These are phyloP conservation scores for Pisolithus thermaeus DNA, from an alignment of 1,284 basidiomycete genomes.

Conservation along the genomic window DNA sequence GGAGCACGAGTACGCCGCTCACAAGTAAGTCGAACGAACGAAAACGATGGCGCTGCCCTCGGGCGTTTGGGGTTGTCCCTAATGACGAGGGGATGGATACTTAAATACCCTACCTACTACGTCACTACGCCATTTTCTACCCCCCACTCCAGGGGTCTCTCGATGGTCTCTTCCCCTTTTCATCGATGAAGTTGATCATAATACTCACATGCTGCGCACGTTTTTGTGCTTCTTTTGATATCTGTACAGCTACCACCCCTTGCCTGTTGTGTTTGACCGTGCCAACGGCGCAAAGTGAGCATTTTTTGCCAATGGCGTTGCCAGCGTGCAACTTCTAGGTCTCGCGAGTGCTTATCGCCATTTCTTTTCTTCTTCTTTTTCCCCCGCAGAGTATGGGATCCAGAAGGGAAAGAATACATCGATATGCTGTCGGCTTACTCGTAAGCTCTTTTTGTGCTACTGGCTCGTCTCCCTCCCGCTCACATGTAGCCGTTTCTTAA, in stretches of 20 bases:
- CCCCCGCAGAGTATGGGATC: slow-evolving; percentile 81
- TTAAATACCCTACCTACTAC: too few relatives aligned
- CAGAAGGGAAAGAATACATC: slow-evolving; percentile 89
- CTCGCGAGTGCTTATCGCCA: background rate
- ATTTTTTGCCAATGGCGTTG: slow-evolving; percentile 29
- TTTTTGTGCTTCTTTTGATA: background rate
- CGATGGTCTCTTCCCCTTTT: slow-evolving; percentile 13
- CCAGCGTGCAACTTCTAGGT: background rate
- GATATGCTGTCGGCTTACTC: slow-evolving; percentile 98
- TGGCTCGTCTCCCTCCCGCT: slow-evolving; percentile 5
- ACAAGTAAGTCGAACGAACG: slow-evolving; percentile 63
- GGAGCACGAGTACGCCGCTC: slow-evolving; percentile 81
- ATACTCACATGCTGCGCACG: background rate
- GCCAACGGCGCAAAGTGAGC: slow-evolving; percentile 84
- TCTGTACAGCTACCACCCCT: slow-evolving; percentile 83
- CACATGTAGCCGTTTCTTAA: background rate
- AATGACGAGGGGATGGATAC: slow-evolving; percentile 20
- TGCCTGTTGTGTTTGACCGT: slow-evolving; percentile 91
- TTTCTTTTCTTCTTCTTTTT: background rate
- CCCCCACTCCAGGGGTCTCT: background rate
- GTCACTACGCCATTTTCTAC: slow-evolving; percentile 10
- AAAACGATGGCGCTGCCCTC: background rate
- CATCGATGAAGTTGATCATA: slow-evolving; percentile 7
- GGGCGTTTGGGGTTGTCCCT: background rate
- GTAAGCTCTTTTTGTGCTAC: slow-evolving; percentile 41